Evolutionary conservation across 345 rosid species (phyloP).

Genomic region (Adansonia digitata): DNA sequence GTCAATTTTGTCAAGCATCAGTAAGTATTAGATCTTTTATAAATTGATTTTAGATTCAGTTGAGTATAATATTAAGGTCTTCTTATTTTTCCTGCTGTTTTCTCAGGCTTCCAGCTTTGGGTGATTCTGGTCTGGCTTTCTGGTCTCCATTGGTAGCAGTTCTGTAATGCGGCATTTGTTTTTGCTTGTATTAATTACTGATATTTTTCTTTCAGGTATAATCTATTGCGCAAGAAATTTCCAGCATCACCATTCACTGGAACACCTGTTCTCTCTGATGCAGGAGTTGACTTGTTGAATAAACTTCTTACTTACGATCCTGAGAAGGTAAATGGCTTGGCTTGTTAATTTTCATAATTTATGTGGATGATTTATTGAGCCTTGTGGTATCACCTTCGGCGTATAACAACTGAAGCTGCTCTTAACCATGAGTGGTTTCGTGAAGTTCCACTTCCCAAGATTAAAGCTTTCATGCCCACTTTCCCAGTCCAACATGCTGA

Average conservation of each 20-base stretch:
- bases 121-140: constrained; percentile 77
- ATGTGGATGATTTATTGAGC: neutral
- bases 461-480: constrained; percentile 98
- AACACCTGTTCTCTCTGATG: constrained; percentile 89
- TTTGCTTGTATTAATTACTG: constrained; percentile 36
- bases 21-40: constrained; percentile 46
- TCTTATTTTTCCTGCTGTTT: constrained; percentile 53
- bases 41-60: constrained; percentile 15
- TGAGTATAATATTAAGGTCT: constrained; percentile 26
- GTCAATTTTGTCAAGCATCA: constrained; percentile 97
- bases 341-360: too few species aligned
- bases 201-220: constrained; percentile 73
- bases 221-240: constrained; percentile 85
- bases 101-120: constrained; percentile 90
- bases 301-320: constrained; percentile 92
- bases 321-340: constrained; percentile 60
- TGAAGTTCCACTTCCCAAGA: constrained; percentile 96
- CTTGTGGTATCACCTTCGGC: constrained; percentile 31
- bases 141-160: constrained; percentile 57
- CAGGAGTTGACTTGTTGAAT: constrained; percentile 94
- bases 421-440: constrained; percentile 94
- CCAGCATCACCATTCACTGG: constrained; percentile 97
- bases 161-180: constrained; percentile 30
- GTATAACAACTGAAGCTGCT: constrained; percentile 87
- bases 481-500: constrained; percentile 93